These are phyloP conservation scores for Fusarium coffeatum DNA, from an alignment of 2,329 filamentous ascomycete genomes.

Conservation along the genomic window DNA sequence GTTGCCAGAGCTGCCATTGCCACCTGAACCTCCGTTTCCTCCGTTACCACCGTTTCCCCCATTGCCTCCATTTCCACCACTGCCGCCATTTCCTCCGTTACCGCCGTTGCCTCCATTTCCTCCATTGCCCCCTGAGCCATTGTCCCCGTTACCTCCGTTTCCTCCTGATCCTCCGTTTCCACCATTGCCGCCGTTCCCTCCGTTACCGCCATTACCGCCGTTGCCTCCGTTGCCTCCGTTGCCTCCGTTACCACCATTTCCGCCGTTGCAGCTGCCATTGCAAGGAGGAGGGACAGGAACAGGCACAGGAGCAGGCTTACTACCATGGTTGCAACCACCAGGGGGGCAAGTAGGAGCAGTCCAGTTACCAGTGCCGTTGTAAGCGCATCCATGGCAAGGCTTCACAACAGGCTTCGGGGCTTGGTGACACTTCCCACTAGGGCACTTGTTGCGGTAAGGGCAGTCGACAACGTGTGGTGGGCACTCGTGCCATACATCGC, in stretches of 20 bases:
- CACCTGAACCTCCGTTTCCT: not conserved
- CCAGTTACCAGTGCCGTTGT: constrained; percentile 32
- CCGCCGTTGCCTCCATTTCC: not conserved
- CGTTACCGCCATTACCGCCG: not conserved
- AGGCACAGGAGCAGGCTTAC: constrained; percentile 18
- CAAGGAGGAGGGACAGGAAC: not conserved
- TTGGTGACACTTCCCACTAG: constrained; percentile 21
- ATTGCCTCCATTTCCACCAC: not conserved
- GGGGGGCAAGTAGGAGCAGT: constrained; percentile 35
- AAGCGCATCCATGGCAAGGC: constrained; percentile 28
- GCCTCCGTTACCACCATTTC: not conserved
- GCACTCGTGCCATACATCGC: constrained; percentile 37
- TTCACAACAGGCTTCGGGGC: constrained; percentile 17
- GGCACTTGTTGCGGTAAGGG: constrained; percentile 36
- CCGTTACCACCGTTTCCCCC: constrained; percentile 11
- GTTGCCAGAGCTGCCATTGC: not conserved
- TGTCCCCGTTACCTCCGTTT: not conserved
- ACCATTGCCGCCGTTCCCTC: not conserved
- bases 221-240: not conserved
- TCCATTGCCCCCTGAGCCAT: not conserved
- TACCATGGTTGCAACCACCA: constrained; percentile 26
- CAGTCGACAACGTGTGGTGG: constrained; percentile 32
- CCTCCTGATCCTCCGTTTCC: not conserved
- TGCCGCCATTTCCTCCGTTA: not conserved
- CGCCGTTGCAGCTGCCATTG: not conserved